phyloP scores from a whole-genome alignment of 2,329 filamentous ascomycete genomes.

The Pyricularia pennisetigena region DNA sequence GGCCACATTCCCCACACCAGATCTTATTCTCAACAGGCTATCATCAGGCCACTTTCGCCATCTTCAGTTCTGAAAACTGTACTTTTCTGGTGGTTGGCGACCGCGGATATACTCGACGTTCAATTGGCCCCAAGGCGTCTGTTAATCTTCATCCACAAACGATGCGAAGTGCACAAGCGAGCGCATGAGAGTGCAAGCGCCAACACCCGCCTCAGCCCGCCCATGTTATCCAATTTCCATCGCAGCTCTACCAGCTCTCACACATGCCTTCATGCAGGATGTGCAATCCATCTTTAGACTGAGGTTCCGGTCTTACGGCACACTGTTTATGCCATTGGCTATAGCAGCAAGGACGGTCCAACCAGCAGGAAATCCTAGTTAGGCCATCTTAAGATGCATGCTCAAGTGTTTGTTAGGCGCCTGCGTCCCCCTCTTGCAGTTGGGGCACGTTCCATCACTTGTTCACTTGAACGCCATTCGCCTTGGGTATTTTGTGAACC shows the following conservation, averaged over 20 bases:
- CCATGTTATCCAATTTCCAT: background rate
- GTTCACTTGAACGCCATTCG: too few relatives aligned
- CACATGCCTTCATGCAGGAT: background rate
- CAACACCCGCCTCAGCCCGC: background rate
- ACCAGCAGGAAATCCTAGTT: background rate
- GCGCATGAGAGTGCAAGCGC: background rate
- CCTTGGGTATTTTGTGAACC: too few relatives aligned
- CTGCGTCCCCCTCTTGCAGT: background rate
- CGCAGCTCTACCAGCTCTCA: background rate
- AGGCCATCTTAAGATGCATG: constrained; percentile 1
- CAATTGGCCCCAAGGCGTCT: background rate
- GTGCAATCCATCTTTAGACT: background rate
- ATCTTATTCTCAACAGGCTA: background rate
- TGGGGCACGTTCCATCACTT: too few relatives aligned
- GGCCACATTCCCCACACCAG: background rate
- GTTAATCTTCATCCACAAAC: background rate
- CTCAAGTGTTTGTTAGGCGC: constrained; percentile 5
- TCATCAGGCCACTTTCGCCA: background rate
- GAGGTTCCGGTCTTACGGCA: background rate
- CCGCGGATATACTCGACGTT: background rate
- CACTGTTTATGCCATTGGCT: background rate
- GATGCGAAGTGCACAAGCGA: background rate
- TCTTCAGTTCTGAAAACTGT: background rate
- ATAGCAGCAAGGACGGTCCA: background rate
- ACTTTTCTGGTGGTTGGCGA: background rate